Evolutionary conservation across 495 filamentous ascomycete genomes (phyloP).

Genomic region (Annulohypoxylon maeteangense): DNA sequence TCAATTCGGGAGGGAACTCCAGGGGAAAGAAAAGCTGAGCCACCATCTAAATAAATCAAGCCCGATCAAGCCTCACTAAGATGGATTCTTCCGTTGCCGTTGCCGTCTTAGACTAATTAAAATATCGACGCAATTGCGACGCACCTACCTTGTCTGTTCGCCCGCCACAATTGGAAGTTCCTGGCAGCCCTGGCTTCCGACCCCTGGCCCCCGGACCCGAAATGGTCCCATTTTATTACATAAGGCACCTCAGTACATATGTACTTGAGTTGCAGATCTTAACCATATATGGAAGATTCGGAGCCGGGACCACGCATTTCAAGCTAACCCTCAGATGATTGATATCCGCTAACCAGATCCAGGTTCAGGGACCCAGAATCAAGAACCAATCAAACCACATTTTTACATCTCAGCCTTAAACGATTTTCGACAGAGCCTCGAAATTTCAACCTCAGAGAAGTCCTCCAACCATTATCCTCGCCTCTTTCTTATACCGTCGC

Average conservation of each 20-base stretch:
- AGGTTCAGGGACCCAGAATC: not conserved
- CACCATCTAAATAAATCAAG: conserved; percentile 18
- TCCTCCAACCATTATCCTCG: not conserved
- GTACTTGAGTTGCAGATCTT: not conserved
- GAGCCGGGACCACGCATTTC: not conserved
- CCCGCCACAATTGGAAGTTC: conserved; percentile 14
- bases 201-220: not conserved
- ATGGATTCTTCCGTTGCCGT: conserved; percentile 1
- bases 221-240: not conserved
- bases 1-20: conserved; percentile 31
- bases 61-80: not conserved
- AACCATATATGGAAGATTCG: not conserved
- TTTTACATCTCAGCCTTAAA: conserved; percentile 28
- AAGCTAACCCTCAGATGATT: not conserved
- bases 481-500: not conserved
- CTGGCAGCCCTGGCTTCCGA: not conserved
- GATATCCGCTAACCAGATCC: conserved; percentile 12
- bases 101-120: not conserved
- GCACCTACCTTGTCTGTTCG: not conserved
- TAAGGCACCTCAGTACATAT: not conserved
- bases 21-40: conserved; percentile 27
- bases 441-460: conserved; percentile 36
- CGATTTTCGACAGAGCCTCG: conserved; percentile 39
- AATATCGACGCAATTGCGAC: not conserved
- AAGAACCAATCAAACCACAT: conserved; percentile 27